Base-by-base conservation (phyloP, 805 yeast genomes). In the Tetrapisispora iriomotensis region DNA sequence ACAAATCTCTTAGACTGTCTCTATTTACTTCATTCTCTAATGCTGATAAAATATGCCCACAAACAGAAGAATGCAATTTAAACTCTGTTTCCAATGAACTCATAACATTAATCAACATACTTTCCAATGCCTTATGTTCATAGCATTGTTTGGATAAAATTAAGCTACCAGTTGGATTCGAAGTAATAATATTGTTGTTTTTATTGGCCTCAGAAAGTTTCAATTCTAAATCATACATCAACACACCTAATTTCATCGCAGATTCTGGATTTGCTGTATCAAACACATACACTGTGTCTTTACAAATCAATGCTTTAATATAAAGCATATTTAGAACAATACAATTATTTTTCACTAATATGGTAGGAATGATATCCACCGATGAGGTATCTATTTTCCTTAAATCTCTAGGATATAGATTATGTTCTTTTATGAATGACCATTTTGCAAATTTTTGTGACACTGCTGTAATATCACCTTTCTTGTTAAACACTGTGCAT, bases 231-330 rank as follows among this genome's bases (percentile, higher is more conserved):
- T 88, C 96, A 58, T 86, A 85, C 71, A 88, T 78, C 50, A 88
- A 77, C 38, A 82, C 66, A 14, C 95, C 84, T 39, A 85, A 58
- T 43, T 74, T 74, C 13, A 77, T 69, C 0, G 90, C 84, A n/a
- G 77, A 72, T n/a, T 66, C 67, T 1, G 67, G 57, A 39, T 62
- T 63, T 6, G 59, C 47, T 0, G 80, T 72, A 38, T 92, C 97
- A 60, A 92, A 92, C 1, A 92, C 72, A 62, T 83, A 71, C 8
- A 92, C 94, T 45, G 71, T 66, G 51, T 90, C 85, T 30, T 75
- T 71, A 50, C 82, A 83, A n/a, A 92, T 75, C 34, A 92, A 68
- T 1, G 96, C 97, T 47, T 92, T 82, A 36, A 92, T 86, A 56
- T 88, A 92, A 28, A 92, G 64, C 53, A 92, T 62, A 55, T 87